Evolutionary conservation across 345 rosid species (phyloP).

Genomic region (Eucalyptus erythrocorys): DNA sequence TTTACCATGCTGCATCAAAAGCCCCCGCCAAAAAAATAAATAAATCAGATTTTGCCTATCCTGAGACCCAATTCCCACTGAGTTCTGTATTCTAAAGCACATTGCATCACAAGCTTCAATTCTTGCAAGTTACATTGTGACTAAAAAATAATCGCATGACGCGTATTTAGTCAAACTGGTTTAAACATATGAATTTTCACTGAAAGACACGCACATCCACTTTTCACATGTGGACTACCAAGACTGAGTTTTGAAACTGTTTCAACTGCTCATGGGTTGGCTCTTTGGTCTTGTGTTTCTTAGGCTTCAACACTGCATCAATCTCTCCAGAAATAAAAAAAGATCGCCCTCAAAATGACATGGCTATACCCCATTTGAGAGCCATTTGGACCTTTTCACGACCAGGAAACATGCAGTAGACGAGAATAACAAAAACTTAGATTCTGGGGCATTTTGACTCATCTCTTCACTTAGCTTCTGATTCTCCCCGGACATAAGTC

Average conservation of each 20-base stretch:
- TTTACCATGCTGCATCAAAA: constrained; percentile 56
- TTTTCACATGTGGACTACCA: not conserved
- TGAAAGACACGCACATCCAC: not conserved
- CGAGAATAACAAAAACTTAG: not conserved
- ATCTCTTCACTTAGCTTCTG: not conserved
- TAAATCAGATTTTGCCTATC: not conserved
- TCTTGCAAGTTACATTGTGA: not conserved
- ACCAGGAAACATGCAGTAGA: not conserved
- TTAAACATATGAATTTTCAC: not conserved
- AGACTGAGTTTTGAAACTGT: not conserved
- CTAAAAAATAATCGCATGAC: not conserved
- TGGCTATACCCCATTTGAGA: not conserved
- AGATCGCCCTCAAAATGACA: not conserved
- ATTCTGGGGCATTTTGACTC: not conserved
- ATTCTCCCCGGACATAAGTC: not conserved
- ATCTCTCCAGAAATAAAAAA: not conserved
- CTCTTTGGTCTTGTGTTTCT: not conserved
- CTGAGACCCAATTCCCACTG: not conserved
- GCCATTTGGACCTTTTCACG: not conserved
- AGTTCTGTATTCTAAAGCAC: not conserved
- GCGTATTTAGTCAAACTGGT: not conserved
- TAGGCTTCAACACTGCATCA: not conserved
- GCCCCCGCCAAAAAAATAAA: not conserved
- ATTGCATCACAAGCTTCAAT: not conserved
- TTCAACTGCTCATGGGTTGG: not conserved